A percentile compares a stretch with the other conserved stretches of the same genome.
Conservation (phyloP, 2,329 filamentous ascomycete species). For the Stenocarpella maydis region DNA sequence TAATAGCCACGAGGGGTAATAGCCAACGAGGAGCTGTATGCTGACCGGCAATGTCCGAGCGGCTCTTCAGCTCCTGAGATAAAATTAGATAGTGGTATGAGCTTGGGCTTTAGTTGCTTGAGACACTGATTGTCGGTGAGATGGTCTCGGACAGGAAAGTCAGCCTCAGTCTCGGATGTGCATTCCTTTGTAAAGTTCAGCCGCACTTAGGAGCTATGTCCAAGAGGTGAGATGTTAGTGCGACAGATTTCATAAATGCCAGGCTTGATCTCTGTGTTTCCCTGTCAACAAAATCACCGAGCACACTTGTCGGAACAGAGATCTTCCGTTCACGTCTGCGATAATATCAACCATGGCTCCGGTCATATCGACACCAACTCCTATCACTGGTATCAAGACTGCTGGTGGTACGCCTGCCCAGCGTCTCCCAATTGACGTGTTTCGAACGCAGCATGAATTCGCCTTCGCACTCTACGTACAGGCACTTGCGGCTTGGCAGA, state of each 20-base stretch:
- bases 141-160: neutral
- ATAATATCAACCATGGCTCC: constrained; percentile 36
- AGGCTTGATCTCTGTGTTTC: too few relatives aligned
- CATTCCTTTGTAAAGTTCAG: neutral
- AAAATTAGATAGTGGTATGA: neutral
- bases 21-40: neutral
- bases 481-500: constrained; percentile 21
- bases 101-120: neutral
- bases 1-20: too few relatives aligned
- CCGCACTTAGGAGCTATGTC: neutral
- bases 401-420: neutral
- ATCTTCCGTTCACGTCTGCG: neutral
- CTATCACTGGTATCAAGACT: neutral
- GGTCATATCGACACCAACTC: constrained; percentile 27
- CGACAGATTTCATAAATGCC: neutral
- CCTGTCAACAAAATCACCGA: too few relatives aligned
- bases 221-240: neutral
- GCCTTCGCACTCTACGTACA: constrained; percentile 26
- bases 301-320: neutral
- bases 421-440: constrained; percentile 17
- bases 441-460: constrained; percentile 3
- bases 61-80: neutral
- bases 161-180: neutral
- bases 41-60: neutral
- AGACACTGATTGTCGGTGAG: neutral